Evolutionary conservation across 495 filamentous ascomycete genomes (phyloP).

Genomic region (Pseudomonodictys pantanalensis): DNA sequence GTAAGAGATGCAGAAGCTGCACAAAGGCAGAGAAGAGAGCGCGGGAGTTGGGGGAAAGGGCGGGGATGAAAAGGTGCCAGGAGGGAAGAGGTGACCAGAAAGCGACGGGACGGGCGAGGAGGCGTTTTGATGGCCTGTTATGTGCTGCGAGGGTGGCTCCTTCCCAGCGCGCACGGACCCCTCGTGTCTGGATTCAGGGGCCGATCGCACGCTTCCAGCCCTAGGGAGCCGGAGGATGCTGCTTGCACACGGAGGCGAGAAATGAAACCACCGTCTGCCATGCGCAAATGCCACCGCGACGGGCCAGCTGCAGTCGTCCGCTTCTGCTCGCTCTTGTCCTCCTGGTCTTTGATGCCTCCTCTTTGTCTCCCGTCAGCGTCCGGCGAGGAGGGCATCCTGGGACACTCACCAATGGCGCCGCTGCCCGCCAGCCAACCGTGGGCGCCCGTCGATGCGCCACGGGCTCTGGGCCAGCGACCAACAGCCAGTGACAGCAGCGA

Average conservation of each 20-base stretch:
- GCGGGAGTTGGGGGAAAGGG: conserved; percentile 34
- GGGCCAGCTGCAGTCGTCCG: too few relatives aligned
- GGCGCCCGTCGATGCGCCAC: neutral
- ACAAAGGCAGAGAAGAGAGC: conserved; percentile 38
- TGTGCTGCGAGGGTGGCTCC: neutral
- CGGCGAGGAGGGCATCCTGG: too few relatives aligned
- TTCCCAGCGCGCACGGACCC: neutral
- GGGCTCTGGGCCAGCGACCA: neutral
- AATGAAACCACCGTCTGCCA: too few relatives aligned
- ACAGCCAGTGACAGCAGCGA: neutral
- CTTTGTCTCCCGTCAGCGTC: too few relatives aligned
- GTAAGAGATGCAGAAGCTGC: conserved; percentile 32
- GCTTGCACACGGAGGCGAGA: too few relatives aligned
- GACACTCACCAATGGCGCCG: neutral
- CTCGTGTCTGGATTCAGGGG: neutral
- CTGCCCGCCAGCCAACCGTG: neutral
- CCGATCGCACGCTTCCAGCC: neutral
- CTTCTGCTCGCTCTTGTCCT: too few relatives aligned
- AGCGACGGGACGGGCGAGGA: conserved; percentile 31
- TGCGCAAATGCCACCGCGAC: too few relatives aligned
- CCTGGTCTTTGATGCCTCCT: too few relatives aligned
- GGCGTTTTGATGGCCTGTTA: conserved; percentile 35
- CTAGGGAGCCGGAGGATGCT: neutral
- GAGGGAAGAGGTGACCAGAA: conserved; percentile 46
- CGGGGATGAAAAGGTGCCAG: conserved; percentile 45